Evolutionary conservation across 345 rosid species (phyloP).

Genomic region (Acer negundo): DNA sequence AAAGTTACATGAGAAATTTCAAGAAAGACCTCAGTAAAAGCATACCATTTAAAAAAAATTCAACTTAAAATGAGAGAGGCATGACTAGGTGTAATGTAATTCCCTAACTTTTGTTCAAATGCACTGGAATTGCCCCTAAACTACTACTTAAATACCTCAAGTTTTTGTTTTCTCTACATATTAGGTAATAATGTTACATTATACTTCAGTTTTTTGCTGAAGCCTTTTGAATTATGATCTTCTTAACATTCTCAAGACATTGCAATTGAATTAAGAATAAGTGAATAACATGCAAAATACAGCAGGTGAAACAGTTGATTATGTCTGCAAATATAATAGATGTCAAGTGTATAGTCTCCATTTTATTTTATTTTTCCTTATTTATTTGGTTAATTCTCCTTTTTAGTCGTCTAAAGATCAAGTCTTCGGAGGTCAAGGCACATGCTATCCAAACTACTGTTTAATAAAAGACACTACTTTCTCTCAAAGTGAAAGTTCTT

Average conservation of each 20-base stretch:
- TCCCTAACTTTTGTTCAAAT: not conserved
- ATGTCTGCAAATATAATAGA: not conserved
- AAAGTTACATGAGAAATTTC: conserved; percentile 3
- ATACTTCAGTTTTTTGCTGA: not conserved
- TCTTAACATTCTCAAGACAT: not conserved
- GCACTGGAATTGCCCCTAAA: not conserved
- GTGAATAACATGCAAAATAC: not conserved
- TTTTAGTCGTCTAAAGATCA: no score
- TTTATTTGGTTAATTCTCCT: no score
- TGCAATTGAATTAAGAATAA: not conserved
- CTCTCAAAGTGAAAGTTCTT: no score
- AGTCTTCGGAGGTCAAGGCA: no score
- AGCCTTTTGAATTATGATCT: not conserved
- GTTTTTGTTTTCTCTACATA: not conserved
- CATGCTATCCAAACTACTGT: no score
- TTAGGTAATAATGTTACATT: not conserved
- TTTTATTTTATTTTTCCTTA: not conserved
- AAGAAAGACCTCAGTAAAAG: not conserved
- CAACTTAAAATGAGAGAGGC: not conserved
- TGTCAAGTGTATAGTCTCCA: not conserved
- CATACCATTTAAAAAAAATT: not conserved
- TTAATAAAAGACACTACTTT: no score
- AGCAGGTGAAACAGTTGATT: not conserved
- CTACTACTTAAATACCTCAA: not conserved
- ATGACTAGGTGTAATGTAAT: not conserved